Evolutionary conservation across 352 stramenopile genomes (phyloP), one percentile per base, ranked within the genome.

Genomic region (Globisporangium parvum): DNA sequence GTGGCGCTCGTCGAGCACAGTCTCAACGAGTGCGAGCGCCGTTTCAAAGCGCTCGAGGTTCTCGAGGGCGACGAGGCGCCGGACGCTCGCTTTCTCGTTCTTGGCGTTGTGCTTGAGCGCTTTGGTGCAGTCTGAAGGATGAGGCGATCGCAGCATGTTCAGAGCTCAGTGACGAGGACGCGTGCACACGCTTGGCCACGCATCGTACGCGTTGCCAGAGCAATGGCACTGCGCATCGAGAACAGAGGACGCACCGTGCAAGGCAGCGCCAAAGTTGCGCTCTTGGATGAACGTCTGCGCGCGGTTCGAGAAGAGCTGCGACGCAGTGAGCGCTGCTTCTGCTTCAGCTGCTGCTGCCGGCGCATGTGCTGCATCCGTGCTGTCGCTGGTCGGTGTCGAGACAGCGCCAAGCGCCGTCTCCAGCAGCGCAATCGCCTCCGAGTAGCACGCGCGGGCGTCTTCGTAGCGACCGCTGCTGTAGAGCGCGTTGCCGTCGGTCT

Each of bases 21-120:
- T 51, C 12, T 87, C 52, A 18, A 78, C 79, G 35, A 78, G 47
- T 15, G 69, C 54, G 1, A 88, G 62, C 21, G 81, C 81, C 3
- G 65, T 66, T 24, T 90, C 79, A 53, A 92, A 92, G 8, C 76
- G 71, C 64, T 92, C 81, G n/a, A 92, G 62, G 59, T 92, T 92
- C 56, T 92, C 77, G 9, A 87, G 47, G 21, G 79, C 70, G 21
- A 90, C 65, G 8, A 92, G 62, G 20, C 72, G 74, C 17, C 81
- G 81, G 26, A 87, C 59, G 18, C 63, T 53, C 21, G 81, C 81
- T 59, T 92, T 92, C 61, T 88, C 75, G 51, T 88, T 92, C 11
- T 58, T 47, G 0, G 73, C 35, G 48, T 90, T 70, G 51, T 67
- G 59, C 45, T 78, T 71, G 14, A 92, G 65, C 28, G 81, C 79